Conservation (phyloP, 2,329 filamentous ascomycete species). For the Clathrospora elynae region DNA sequence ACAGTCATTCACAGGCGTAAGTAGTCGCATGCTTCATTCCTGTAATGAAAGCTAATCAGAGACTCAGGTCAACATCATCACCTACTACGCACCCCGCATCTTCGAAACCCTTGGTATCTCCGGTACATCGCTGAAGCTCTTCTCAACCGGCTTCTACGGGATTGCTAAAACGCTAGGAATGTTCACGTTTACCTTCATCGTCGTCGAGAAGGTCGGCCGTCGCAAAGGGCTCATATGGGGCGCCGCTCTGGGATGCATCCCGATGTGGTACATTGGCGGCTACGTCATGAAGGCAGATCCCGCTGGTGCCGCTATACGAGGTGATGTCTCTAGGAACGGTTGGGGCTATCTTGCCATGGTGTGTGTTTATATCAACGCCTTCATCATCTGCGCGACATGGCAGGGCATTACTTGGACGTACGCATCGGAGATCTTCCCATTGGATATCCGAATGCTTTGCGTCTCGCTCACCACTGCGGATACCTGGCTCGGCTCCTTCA, state of each 20-base stretch:
- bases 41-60: conserved; percentile 7
- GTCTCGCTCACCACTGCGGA: conserved; percentile 48
- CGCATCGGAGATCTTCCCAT: conserved; percentile 56
- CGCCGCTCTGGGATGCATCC: conserved; percentile 55
- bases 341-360: conserved; percentile 61
- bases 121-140: conserved; percentile 47
- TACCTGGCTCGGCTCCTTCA: conserved; percentile 49
- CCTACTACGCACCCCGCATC: conserved; percentile 46
- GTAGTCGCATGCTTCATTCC: conserved; percentile 1
- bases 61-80: conserved; percentile 42
- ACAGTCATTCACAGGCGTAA: conserved; percentile 45
- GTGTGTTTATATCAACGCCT: conserved; percentile 61
- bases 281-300: conserved; percentile 61
- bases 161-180: conserved; percentile 48
- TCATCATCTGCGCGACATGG: conserved; percentile 58
- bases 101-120: conserved; percentile 54
- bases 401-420: conserved; percentile 53
- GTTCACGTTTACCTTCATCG: conserved; percentile 48
- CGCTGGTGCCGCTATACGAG: conserved; percentile 50
- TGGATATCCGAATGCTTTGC: conserved; percentile 50
- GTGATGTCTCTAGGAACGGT: conserved; percentile 51
- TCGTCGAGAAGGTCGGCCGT: conserved; percentile 50
- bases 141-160: conserved; percentile 60
- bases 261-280: conserved; percentile 59
- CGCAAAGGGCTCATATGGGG: conserved; percentile 55